Conservation (phyloP, 805 yeast species). For the Zygoascus bituminiphila region DNA sequence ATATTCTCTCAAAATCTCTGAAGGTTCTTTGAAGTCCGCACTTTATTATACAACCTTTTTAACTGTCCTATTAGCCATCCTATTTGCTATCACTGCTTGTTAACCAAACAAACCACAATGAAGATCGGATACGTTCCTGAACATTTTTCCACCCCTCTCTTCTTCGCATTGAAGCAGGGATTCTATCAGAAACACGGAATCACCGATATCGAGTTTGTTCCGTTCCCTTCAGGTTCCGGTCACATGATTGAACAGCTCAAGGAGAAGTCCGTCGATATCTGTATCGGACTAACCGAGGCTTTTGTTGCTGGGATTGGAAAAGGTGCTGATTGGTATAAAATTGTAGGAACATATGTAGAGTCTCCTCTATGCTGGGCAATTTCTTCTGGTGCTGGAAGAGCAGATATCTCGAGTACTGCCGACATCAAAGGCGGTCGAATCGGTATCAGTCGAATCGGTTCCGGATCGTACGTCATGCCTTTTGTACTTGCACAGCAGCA, state of each 20-base stretch:
- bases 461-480: constrained; percentile 85
- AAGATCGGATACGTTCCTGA: constrained; percentile 81
- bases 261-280: constrained; percentile 54
- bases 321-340: constrained; percentile 54
- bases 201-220: constrained; percentile 44
- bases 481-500: constrained; percentile 65
- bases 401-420: constrained; percentile 41
- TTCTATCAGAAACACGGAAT: constrained; percentile 44
- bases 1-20: no score
- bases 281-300: constrained; percentile 87
- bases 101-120: not conserved
- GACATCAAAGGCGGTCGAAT: constrained; percentile 56
- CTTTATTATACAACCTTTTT: no score
- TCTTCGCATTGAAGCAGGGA: constrained; percentile 56
- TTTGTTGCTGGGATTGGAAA: constrained; percentile 76
- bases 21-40: no score
- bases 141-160: constrained; percentile 83
- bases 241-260: constrained; percentile 69
- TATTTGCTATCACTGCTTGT: no score
- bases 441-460: constrained; percentile 79
- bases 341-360: constrained; percentile 75
- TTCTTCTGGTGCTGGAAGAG: constrained; percentile 60
- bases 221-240: constrained; percentile 83
- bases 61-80: no score
- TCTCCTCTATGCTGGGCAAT: constrained; percentile 83